Conservation (phyloP, 225 moss, liverwort and hornwort genomes). For the Neckera pumila region DNA sequence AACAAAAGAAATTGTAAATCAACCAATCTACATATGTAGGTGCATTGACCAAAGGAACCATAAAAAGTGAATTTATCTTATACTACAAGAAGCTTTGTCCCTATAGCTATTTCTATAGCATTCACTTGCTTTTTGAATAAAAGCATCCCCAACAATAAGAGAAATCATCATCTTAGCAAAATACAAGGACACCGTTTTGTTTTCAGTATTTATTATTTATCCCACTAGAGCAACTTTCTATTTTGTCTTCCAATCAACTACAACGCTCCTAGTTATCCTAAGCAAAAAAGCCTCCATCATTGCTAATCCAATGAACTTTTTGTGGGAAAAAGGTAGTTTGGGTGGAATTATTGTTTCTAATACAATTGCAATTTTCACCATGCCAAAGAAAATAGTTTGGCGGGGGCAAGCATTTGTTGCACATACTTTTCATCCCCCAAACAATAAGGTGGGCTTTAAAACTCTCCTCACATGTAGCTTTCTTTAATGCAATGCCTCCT, state of each 20-base stretch:
- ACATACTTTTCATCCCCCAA: background rate
- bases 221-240: no score
- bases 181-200: no score
- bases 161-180: no score
- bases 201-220: no score
- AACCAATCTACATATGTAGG: background rate
- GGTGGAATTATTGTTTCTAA: background rate
- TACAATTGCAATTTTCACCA: background rate
- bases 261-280: no score
- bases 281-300: background rate
- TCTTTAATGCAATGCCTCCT: background rate
- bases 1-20: background rate
- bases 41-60: background rate
- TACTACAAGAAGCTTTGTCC: background rate
- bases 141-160: no score
- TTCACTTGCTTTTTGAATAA: no score
- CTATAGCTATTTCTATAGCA: no score
- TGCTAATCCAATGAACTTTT: background rate
- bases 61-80: background rate
- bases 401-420: background rate
- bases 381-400: background rate
- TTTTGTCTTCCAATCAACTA: no score
- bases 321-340: background rate
- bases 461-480: background rate
- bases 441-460: rapidly evolving